These are phyloP conservation scores for Cladosporium cucumerinum DNA, from an alignment of 2,329 filamentous ascomycete genomes.

Conservation along the genomic window DNA sequence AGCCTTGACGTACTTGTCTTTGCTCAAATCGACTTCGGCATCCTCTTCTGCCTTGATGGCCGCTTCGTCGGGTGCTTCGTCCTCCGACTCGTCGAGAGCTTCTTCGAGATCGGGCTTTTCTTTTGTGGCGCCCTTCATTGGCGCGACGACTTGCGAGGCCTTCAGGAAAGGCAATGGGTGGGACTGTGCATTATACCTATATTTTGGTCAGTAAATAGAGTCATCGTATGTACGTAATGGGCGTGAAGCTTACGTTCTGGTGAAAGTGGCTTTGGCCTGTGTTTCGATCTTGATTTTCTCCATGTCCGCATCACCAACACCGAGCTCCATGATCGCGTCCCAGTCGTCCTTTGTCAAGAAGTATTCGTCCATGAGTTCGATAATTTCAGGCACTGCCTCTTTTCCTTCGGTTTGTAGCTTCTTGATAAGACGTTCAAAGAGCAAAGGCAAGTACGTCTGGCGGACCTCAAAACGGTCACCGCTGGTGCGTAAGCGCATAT, in stretches of 20 bases:
- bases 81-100: constrained; percentile 85
- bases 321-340: constrained; percentile 86
- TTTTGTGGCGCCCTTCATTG: constrained; percentile 66
- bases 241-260: constrained; percentile 66
- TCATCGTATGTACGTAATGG: not conserved
- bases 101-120: constrained; percentile 93
- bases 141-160: constrained; percentile 69
- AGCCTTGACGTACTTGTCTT: constrained; percentile 93
- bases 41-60: constrained; percentile 56
- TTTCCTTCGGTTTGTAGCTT: constrained; percentile 74
- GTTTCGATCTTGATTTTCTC: constrained; percentile 73
- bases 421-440: constrained; percentile 79
- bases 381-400: constrained; percentile 76
- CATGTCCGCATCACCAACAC: constrained; percentile 78
- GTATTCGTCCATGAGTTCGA: constrained; percentile 95
- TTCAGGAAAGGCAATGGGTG: constrained; percentile 98
- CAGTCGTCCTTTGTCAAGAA: constrained; percentile 93
- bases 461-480: constrained; percentile 91
- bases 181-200: constrained; percentile 76
- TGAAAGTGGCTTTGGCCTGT: constrained; percentile 86
- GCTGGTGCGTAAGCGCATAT: constrained; percentile 88
- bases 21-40: constrained; percentile 78
- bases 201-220: constrained; percentile 22
- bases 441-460: constrained; percentile 85
- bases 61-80: constrained; percentile 41